phyloP scores from a whole-genome alignment of 2,329 filamentous ascomycete species.

The Clarireedia sp. region DNA sequence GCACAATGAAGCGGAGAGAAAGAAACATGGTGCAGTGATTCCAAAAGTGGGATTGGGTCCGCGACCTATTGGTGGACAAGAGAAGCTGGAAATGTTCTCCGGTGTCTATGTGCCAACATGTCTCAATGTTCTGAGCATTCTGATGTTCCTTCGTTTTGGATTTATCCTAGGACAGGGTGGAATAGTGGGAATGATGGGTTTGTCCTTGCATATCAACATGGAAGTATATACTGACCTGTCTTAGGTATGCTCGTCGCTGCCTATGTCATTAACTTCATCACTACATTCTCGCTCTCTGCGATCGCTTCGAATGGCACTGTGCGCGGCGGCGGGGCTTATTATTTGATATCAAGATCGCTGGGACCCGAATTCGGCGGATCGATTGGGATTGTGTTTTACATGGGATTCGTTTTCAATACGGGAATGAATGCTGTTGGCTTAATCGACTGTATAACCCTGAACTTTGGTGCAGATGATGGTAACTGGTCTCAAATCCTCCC shows the following conservation, averaged over 20 bases:
- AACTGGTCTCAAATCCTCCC: constrained; percentile 53
- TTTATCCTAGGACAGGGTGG: constrained; percentile 57
- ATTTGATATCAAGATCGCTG: constrained; percentile 76
- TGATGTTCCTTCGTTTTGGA: constrained; percentile 88
- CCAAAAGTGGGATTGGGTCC: constrained; percentile 33
- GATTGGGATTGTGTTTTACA: constrained; percentile 80
- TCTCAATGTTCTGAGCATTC: constrained; percentile 79
- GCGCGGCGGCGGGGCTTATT: constrained; percentile 80
- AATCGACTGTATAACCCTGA: constrained; percentile 72
- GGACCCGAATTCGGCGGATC: constrained; percentile 85
- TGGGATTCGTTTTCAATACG: constrained; percentile 84
- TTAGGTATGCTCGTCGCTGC: constrained; percentile 57
- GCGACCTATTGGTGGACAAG: constrained; percentile 32
- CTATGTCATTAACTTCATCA: constrained; percentile 78
- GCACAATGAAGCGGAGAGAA: constrained; percentile 21
- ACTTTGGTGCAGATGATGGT: constrained; percentile 53
- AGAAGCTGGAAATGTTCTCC: constrained; percentile 69
- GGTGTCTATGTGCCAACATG: constrained; percentile 85
- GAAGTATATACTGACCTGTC: neutral
- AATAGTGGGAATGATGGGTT: constrained; percentile 9
- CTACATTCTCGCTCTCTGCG: constrained; percentile 76
- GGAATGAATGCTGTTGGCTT: constrained; percentile 82
- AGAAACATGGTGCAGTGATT: constrained; percentile 26
- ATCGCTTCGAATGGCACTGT: constrained; percentile 88
- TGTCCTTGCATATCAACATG: neutral